Base-by-base conservation (phyloP, 306 rosid genomes). In the Gastrolobium bilobum region DNA sequence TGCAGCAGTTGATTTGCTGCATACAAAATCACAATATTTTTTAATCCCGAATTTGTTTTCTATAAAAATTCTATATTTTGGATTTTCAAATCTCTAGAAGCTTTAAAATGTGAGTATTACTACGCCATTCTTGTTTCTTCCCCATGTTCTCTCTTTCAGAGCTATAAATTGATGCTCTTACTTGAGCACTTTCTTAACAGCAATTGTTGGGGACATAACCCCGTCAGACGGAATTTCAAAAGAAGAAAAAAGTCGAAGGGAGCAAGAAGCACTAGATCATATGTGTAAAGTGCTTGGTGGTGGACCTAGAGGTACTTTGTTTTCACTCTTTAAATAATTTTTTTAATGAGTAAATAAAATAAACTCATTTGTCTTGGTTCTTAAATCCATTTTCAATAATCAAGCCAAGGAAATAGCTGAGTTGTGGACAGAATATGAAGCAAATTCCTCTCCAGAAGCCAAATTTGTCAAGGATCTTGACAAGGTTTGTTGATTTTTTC, bases 251-350 rank as follows among this genome's bases (percentile, higher is more conserved):
- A 86, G 79, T 68, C 85, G 81, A 57, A 84, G 87, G 43, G 99
- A 94, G 81, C 88, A 67, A 71, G 95, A 85, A 75, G 99, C 99
- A 72, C 66, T 92, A 29, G 93, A 92, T 70, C 90, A 87, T 80
- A 91, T 92, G 97, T 94, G 99, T 88, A 86, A 87, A 84, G 84
- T 94, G 76, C 97, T 94, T 31, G 97, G 99, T 59, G 99, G 97
- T 68, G 97, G 97, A 60, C 78, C 91, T 60, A 81, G 93, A 84
- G 97, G 97, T 94, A 77, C 42, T 75, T 59, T 43, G 26, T 46
- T 58, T 44, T 39, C 63, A 53, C 52, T 76, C 13, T 76, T 33
- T 50, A n/a, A 20, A 73, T 50, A 15, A 3, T 4, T 68, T 78
- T 85, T 47, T 35, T 77, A 59, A 37, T 72, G 56, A 61, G 70